Evolutionary conservation across 768 basidiomycete species (phyloP), one percentile per base, ranked within the genome.

Genomic region (Rhizopogon roseolus): DNA sequence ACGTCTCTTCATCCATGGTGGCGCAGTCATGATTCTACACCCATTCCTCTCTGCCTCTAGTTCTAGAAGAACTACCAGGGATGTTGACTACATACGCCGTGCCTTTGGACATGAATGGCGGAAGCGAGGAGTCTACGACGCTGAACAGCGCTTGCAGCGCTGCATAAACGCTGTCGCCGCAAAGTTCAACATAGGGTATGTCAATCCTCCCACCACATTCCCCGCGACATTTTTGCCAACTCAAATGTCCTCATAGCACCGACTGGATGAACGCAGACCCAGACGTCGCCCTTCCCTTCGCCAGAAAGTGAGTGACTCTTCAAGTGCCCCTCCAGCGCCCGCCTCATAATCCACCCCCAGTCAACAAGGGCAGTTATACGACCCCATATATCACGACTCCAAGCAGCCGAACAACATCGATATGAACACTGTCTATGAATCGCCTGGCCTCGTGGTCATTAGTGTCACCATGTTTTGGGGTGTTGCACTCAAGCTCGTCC

Each of bases 221-320:
- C 43, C 5, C 0, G 5, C 13, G 16, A 14, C 25, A 28, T 25
- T 3, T 3, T 46, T 19, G 7, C 11, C 38, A n/a, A 50, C 19
- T 19, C 38, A 54, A 37, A 5, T 17, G 22, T 4, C 49, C 29
- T 19, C 9, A 44, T 32, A 68, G 67, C 1, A 56, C 66, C 49
- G 86, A 88, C 64, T 89, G 87, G 87, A 86, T 89, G 86, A 88
- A 88, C 53, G 78, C 81, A 4, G 82, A 86, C 57, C 82, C 87
- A 0, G 87, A 89, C 57, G 74, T 86, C 13, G 84, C 86, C 2
- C 72, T 89, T 45, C 86, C 87, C 14, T 78, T 84, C 77, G 79
- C 81, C 17, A 65, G 69, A 55, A 81, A 84, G 82, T 86, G 61
- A 67, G 84, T 77, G 19, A 8, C 45, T 27, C 22, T 46, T 50